Percentiles rank a stretch among this genome's conserved stretches.
Conservation (phyloP, 139 green algal species). For the Coccomyxa sp. region DNA sequence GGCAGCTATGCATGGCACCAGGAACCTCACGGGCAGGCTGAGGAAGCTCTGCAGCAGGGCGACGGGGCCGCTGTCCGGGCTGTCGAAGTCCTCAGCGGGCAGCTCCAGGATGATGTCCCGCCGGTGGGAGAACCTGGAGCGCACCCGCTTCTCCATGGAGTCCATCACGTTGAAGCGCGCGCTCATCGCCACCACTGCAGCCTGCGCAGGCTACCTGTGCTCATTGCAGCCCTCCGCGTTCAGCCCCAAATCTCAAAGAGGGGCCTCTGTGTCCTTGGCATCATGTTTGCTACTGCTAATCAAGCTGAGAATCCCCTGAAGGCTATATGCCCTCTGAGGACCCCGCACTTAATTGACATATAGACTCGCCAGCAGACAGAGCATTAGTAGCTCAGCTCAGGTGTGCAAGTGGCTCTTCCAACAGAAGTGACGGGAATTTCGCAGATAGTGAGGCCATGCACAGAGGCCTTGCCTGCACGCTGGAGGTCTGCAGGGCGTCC, state of each 20-base stretch:
- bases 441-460: no score
- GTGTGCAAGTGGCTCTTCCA: no score
- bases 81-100: not conserved
- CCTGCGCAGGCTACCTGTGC: constrained; percentile 42
- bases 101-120: constrained; percentile 39
- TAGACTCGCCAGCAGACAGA: no score
- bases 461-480: constrained; percentile 22
- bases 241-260: not conserved
- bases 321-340: no score
- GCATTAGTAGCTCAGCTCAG: no score
- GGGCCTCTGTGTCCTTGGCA: no score
- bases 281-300: no score
- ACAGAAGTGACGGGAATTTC: no score
- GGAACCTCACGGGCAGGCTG: constrained; percentile 28
- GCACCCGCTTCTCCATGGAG: constrained; percentile 81
- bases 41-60: constrained; percentile 43
- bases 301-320: no score
- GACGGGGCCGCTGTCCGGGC: not conserved
- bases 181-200: constrained; percentile 65
- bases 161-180: constrained; percentile 62
- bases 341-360: no score
- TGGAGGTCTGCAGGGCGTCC: constrained; percentile 60
- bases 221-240: not conserved
- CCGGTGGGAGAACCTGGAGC: constrained; percentile 63
- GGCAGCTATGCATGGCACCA: no score